Evolutionary conservation across 257 asterid genomes (phyloP), one percentile per base, ranked within the genome.

Genomic region (Parsonsia alboflavescens): DNA sequence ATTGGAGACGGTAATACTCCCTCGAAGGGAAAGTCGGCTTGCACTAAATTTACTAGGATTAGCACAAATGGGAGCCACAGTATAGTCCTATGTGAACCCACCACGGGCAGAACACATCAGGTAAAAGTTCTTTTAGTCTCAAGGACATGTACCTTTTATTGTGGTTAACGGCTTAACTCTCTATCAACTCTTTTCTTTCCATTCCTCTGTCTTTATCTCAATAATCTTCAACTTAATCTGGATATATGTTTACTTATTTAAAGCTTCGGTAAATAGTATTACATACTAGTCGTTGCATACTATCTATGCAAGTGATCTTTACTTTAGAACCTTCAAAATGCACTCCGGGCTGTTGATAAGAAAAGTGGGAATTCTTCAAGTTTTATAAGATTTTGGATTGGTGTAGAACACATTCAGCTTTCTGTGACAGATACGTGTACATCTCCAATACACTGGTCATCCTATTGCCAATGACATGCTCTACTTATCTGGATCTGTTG

Each of bases 51-150:
- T 86, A 88, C 93, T 56, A 86, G 97, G 88, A 86, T 92, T 68
- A 82, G 88, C 80, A 92, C 99, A 19, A 80, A 95, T 71, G 98
- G 93, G 75, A 84, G 84, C 66, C 89, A 95, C 24, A 95, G 99
- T 83, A 79, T 89, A 13, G 96, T 95, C 68, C 80, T 85, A 78
- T 92, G 99, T 66, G 89, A 90, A 81, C 99, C 99, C 26, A 68
- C 90, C 68, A 90, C 97, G 33, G 99, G 99, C 58, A 89, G 99
- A 85, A 90, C 99, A 41, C 99, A 95, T 86, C 99, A 92, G 97
- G 99, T 90, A 75, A 78, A 71, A 30, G 54, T 36, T 49, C 48
- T 52, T 63, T 15, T 71, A 33, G 52, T n/a, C 21, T 39, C 21
- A 42, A 50, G 61, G 61, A 49, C 19, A 10, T 44, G 30, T n/a